A percentile compares a stretch with the other conserved stretches of the same genome.
Evolutionary conservation across 2,329 filamentous ascomycete genomes (phyloP).

Genomic region (Phymatotrichopsis omnivora): DNA sequence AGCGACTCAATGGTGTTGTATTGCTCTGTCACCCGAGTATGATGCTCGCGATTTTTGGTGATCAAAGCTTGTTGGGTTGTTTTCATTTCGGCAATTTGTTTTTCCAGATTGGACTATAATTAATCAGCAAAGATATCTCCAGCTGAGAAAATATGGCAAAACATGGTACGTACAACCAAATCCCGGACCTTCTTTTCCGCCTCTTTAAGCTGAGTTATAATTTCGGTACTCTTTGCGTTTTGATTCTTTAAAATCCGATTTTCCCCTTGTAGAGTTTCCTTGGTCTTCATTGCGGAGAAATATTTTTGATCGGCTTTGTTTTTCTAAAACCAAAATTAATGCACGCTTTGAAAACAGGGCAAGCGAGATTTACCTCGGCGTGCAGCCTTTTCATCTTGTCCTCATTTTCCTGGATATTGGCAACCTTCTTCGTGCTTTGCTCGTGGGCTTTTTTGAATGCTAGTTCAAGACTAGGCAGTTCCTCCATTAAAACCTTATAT

Average conservation of each 20-base stretch:
- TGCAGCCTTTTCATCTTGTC: constrained; percentile 25
- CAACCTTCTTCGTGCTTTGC: constrained; percentile 75
- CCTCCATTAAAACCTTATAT: constrained; percentile 73
- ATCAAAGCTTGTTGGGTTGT: constrained; percentile 63
- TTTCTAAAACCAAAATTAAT: constrained; percentile 65
- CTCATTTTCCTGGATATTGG: constrained; percentile 75
- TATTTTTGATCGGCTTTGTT: constrained; percentile 96
- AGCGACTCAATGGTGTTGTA: constrained; percentile 59
- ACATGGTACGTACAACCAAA: constrained; percentile 42
- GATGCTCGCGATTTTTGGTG: constrained; percentile 63
- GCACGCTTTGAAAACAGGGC: constrained; percentile 32
- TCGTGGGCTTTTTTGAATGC: constrained; percentile 85
- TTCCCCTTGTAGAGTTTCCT: constrained; percentile 73
- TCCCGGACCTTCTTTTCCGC: constrained; percentile 67
- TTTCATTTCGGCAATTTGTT: constrained; percentile 74
- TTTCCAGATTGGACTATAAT: constrained; percentile 63
- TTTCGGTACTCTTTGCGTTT: constrained; percentile 82
- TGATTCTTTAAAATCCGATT: constrained; percentile 69
- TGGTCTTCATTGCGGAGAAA: constrained; percentile 89
- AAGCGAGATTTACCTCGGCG: constrained; percentile 39
- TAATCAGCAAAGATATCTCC: constrained; percentile 1
- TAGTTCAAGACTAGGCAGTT: constrained; percentile 78
- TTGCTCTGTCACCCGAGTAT: constrained; percentile 60
- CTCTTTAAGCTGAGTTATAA: constrained; percentile 87
- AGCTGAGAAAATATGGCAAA: neutral